phyloP scores from a whole-genome alignment of 2,329 filamentous ascomycete genomes.

The Sporothrix phasma region DNA sequence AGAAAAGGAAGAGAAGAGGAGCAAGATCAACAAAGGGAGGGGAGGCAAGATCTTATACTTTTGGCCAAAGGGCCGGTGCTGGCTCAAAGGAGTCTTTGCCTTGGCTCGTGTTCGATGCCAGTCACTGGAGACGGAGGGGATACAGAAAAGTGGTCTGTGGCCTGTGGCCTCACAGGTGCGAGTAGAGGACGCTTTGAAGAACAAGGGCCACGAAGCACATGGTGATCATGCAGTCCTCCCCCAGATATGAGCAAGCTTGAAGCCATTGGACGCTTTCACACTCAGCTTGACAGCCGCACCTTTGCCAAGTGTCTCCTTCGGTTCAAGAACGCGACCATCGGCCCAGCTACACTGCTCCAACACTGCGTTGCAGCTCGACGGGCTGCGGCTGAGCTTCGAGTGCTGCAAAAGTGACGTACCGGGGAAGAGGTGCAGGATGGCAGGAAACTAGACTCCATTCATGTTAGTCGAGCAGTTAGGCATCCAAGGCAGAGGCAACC shows the following conservation, averaged over 20 bases:
- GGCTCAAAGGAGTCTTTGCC: not conserved
- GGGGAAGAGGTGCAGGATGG: not conserved
- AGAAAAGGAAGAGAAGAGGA: not conserved
- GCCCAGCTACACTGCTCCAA: no score
- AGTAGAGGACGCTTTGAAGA: not conserved
- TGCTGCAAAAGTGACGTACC: not conserved
- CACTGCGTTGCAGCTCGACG: not conserved
- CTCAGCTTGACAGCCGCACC: not conserved
- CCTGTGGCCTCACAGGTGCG: no score
- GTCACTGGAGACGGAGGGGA: no score
- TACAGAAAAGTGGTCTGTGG: no score
- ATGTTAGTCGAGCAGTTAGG: not conserved
- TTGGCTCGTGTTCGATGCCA: not conserved
- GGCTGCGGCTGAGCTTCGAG: not conserved
- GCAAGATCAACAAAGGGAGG: not conserved
- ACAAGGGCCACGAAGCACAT: not conserved
- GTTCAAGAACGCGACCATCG: no score
- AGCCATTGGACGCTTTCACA: not conserved
- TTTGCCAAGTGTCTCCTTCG: no score
- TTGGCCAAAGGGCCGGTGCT: not conserved
- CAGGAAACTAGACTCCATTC: not conserved
- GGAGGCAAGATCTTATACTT: not conserved
- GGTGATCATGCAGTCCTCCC: not conserved
- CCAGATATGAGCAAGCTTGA: not conserved
- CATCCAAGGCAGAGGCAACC: conserved; percentile 7